A percentile compares a stretch with the other conserved stretches of the same genome.
These are phyloP conservation scores for Peziza echinospora DNA, from an alignment of 495 filamentous ascomycete genomes.

Conservation along the genomic window DNA sequence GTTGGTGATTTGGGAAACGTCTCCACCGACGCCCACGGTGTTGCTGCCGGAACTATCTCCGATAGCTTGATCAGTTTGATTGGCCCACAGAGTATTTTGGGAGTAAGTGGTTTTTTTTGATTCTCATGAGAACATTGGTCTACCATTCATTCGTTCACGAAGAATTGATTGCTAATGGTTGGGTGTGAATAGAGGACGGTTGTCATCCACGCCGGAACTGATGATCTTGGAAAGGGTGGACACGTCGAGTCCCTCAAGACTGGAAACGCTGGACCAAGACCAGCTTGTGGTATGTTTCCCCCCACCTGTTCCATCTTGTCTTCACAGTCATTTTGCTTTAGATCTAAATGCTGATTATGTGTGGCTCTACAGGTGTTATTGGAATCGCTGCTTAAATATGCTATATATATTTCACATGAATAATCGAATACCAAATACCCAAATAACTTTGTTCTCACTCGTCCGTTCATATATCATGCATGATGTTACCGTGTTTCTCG, in stretches of 20 bases:
- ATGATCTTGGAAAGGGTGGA: constrained; percentile 79
- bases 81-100: constrained; percentile 82
- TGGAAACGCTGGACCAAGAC: constrained; percentile 77
- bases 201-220: constrained; percentile 82
- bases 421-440: no score
- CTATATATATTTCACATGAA: neutral
- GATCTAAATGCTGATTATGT: constrained; percentile 1
- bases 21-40: constrained; percentile 79
- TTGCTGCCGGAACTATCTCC: constrained; percentile 48
- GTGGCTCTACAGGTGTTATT: constrained; percentile 43
- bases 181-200: constrained; percentile 52
- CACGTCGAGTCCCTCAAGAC: constrained; percentile 92
- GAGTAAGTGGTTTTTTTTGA: constrained; percentile 45
- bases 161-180: constrained; percentile 1
- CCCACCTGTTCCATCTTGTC: no score
- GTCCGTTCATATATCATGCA: no score
- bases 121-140: no score
- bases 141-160: neutral
- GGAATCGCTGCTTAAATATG: constrained; percentile 44
- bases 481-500: no score
- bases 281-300: constrained; percentile 71
- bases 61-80: constrained; percentile 85
- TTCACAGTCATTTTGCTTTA: no score
- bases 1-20: constrained; percentile 96
- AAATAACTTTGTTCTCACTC: no score